phyloP scores from a whole-genome alignment of 176 grass and related monocot species.

The Triticum dicoccoides region DNA sequence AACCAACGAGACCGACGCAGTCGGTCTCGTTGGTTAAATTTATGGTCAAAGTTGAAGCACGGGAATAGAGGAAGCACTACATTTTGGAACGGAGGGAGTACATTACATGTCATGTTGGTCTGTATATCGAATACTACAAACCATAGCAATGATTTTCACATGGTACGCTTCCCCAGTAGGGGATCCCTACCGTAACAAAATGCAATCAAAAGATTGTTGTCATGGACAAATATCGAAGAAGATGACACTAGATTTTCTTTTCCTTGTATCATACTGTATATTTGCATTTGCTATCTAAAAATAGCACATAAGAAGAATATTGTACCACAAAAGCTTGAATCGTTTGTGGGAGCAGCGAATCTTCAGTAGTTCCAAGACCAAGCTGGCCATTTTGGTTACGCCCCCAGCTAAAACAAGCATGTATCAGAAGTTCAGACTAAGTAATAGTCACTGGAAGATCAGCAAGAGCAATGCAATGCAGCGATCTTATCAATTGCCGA shows the following conservation, averaged over 20 bases:
- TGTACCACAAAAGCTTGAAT: slow-evolving; percentile 94
- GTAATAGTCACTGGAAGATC: not conserved
- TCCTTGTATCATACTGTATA: not conserved
- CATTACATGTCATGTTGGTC: not conserved
- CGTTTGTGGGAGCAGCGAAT: slow-evolving; percentile 90
- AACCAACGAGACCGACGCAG: no score
- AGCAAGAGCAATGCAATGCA: slow-evolving; percentile 11
- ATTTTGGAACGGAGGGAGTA: no score
- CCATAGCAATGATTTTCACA: not conserved
- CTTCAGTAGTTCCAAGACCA: slow-evolving; percentile 91
- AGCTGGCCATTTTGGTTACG: slow-evolving; percentile 98
- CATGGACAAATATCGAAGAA: not conserved
- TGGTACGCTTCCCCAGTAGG: not conserved
- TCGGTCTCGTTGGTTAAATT: no score
- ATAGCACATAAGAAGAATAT: not conserved
- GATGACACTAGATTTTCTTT: not conserved
- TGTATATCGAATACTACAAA: not conserved
- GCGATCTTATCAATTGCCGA: not conserved
- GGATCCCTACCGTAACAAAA: not conserved
- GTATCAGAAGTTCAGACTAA: slow-evolving; percentile 17
- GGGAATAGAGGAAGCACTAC: no score
- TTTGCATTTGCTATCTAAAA: not conserved
- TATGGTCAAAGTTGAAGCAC: no score
- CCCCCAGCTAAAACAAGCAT: slow-evolving; percentile 66
- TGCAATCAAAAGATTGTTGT: not conserved